Base-by-base conservation (phyloP, 2,329 filamentous ascomycete genomes). In the Venturia asperata region DNA sequence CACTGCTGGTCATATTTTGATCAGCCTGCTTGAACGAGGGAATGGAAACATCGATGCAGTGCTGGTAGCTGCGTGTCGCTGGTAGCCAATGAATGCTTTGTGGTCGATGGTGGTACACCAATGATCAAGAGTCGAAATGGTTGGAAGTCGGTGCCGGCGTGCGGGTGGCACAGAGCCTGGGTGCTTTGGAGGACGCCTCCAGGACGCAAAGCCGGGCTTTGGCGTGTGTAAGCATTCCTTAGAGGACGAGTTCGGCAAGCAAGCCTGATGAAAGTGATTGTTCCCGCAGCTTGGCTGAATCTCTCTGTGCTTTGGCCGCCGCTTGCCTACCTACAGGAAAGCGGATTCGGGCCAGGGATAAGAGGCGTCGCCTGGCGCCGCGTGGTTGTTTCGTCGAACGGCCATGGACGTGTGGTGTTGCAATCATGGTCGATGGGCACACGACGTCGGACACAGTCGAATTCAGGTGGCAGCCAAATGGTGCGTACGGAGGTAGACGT, bases 331-430 rank as follows among this genome's bases (percentile, higher is more conserved):
- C n/a, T n/a, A n/a, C n/a, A 24, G 24, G 30, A 10, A 2, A 19
- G 5, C 49, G 49, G 27, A 56, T 9, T 37, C 4, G 15, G 30
- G 24, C 24, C 30, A 56, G 17, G 10, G 19, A 56, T 34, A 34
- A 27, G 30, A 56, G 49, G 19, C 30, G 30, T n/a, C 45, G 13
- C 19, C 13, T n/a, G 6, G 45, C 17, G 10, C 34, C 49, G 52
- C 52, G 52, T 37, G 52, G 52, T n/a, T 58, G 52, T 58, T 58
- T 58, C 52, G 52, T 21, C 52, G 11, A n/a, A 58, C 52, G 52
- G 52, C 52, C 27, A 37, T 58, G 30, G 11, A 37, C 13, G 37
- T 58, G 30, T 39, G 27, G n/a, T 58, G 5, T 30, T 34, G 52
- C 5, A 19, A 56, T 34, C 10, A n/a, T n/a, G n/a, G n/a, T n/a